These are phyloP conservation scores for Lasiodiplodia citricola DNA, from an alignment of 2,329 filamentous ascomycete species.

Conservation along the genomic window DNA sequence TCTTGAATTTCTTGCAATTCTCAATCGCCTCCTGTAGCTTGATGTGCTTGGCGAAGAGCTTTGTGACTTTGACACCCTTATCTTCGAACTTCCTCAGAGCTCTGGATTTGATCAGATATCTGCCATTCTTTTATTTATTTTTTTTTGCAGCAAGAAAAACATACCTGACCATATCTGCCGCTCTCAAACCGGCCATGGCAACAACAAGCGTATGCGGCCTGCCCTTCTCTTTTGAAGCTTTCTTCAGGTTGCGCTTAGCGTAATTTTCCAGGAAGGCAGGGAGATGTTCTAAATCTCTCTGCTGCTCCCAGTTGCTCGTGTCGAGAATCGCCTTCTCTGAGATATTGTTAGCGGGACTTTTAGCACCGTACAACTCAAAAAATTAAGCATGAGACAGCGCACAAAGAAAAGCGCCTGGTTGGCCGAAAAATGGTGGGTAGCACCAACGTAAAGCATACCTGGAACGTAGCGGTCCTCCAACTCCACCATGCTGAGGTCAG, in stretches of 20 bases:
- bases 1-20: constrained; percentile 70
- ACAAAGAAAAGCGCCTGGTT: neutral
- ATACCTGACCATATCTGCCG: constrained; percentile 80
- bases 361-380: constrained; percentile 28
- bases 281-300: constrained; percentile 73
- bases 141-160: neutral
- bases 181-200: constrained; percentile 81
- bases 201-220: constrained; percentile 82
- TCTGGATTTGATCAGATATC: constrained; percentile 40
- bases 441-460: constrained; percentile 57
- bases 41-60: constrained; percentile 98
- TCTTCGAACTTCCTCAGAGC: constrained; percentile 78
- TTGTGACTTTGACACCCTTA: constrained; percentile 79
- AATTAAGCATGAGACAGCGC: constrained; percentile 1
- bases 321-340: constrained; percentile 77
- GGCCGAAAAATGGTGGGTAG: neutral
- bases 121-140: constrained; percentile 24
- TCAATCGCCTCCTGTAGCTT: constrained; percentile 86
- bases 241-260: constrained; percentile 63
- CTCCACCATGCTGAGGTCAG: constrained; percentile 82
- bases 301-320: constrained; percentile 73
- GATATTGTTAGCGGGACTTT: neutral
- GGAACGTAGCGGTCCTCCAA: constrained; percentile 81
- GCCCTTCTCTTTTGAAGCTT: constrained; percentile 66
- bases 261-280: constrained; percentile 77